Percentiles rank a stretch among this genome's conserved stretches.
These are phyloP conservation scores for Dothideomycetes sp. DNA, from an alignment of 2,329 filamentous ascomycete genomes.

Conservation along the genomic window DNA sequence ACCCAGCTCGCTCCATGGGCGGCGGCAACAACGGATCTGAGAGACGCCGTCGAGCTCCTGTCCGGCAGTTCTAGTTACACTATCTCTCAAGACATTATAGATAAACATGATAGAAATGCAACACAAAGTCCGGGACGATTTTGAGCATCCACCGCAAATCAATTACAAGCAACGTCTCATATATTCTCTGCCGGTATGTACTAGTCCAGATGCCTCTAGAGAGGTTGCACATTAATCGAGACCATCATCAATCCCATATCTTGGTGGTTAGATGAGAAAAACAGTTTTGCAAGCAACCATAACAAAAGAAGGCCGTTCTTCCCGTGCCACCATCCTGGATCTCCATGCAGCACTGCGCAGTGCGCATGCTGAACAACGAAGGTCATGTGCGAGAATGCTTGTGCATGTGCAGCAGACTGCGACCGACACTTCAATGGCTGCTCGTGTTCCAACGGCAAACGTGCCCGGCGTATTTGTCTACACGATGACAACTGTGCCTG, in stretches of 20 bases:
- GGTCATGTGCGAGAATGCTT: conserved; percentile 65
- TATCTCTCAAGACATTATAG: too few relatives aligned
- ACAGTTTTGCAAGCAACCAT: conserved; percentile 13
- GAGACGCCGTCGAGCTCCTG: too few relatives aligned
- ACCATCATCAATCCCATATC: conserved; percentile 1
- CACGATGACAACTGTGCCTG: conserved; percentile 54
- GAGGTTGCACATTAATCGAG: too few relatives aligned
- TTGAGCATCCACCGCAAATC: conserved; percentile 23
- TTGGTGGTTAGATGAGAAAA: conserved; percentile 12
- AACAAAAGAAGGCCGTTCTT: conserved; percentile 49
- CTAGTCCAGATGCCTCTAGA: too few relatives aligned
- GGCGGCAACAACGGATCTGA: too few relatives aligned
- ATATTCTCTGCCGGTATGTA: too few relatives aligned
- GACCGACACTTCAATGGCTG: conserved; percentile 41
- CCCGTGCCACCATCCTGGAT: conserved; percentile 60
- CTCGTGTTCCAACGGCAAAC: conserved; percentile 28
- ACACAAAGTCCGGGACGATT: too few relatives aligned
- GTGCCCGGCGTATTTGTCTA: conserved; percentile 29
- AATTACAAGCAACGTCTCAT: conserved; percentile 24
- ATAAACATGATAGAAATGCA: too few relatives aligned
- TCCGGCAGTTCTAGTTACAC: too few relatives aligned
- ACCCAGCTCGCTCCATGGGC: too few relatives aligned
- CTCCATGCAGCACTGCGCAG: conserved; percentile 48
- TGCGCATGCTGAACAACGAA: conserved; percentile 56
- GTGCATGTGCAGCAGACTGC: conserved; percentile 54